Percentiles rank a stretch among this genome's conserved stretches.
Evolutionary conservation across 2,329 filamentous ascomycete species (phyloP).

Genomic region (Penicillium sp.): DNA sequence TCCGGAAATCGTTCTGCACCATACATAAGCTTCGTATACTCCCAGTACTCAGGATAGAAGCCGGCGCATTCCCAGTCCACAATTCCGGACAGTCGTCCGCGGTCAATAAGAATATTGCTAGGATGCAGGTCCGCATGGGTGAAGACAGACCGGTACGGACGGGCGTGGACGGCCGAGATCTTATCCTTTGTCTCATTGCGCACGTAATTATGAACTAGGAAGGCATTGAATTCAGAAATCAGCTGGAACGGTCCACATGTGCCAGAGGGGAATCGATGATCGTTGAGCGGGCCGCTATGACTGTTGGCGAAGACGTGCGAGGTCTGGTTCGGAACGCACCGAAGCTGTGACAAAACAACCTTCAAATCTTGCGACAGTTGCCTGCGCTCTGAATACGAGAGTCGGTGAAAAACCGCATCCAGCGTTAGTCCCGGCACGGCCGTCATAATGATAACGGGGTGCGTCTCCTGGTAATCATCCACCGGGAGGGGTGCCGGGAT

Average conservation of each 20-base stretch:
- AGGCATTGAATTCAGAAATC: slow-evolving; percentile 16
- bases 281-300: slow-evolving; percentile 10
- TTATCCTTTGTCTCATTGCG: slow-evolving; percentile 3
- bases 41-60: slow-evolving; percentile 29
- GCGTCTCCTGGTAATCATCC: too few relatives aligned
- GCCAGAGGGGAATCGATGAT: slow-evolving; percentile 15
- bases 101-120: slow-evolving; percentile 21
- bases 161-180: background rate
- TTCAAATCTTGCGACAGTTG: too few relatives aligned
- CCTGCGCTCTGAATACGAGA: too few relatives aligned
- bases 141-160: slow-evolving; percentile 16
- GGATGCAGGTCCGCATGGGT: slow-evolving; percentile 24
- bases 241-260: slow-evolving; percentile 15
- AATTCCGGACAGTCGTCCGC: slow-evolving; percentile 21
- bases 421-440: too few relatives aligned
- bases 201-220: slow-evolving; percentile 4
- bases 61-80: slow-evolving; percentile 31
- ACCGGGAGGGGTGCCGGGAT: too few relatives aligned
- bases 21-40: slow-evolving; percentile 27
- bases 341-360: too few relatives aligned
- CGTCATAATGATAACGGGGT: too few relatives aligned
- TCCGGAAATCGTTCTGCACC: background rate
- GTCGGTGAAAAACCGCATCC: too few relatives aligned
- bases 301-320: slow-evolving; percentile 6
- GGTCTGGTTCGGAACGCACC: too few relatives aligned